A percentile compares a stretch with the other conserved stretches of the same genome.
Conservation (phyloP, 2,329 filamentous ascomycete species). For the Fusarium brachygibbosum region DNA sequence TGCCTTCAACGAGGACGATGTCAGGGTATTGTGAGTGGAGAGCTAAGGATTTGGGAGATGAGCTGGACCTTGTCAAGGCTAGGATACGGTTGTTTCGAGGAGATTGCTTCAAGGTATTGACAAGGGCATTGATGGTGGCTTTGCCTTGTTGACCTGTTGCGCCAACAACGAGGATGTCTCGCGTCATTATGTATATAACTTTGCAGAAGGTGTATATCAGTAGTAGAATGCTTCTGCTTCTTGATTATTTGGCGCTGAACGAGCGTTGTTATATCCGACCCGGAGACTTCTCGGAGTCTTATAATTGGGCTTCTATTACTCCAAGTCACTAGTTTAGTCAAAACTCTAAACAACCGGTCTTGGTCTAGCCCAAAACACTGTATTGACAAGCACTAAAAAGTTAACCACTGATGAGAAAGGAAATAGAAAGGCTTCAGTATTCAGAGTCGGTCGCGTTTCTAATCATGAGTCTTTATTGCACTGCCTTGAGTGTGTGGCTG, state of each 20-base stretch:
- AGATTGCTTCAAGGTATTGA: not conserved
- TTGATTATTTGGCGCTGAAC: not conserved
- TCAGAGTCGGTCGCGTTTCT: too few species aligned
- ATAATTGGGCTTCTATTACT: not conserved
- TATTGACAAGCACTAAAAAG: too few species aligned
- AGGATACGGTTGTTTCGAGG: not conserved
- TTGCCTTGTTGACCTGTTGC: slow-evolving; percentile 39
- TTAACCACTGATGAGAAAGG: too few species aligned
- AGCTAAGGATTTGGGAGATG: slow-evolving; percentile 2
- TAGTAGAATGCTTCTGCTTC: fast-evolving
- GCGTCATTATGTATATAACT: not conserved
- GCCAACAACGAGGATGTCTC: slow-evolving; percentile 30
- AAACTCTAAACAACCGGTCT: too few species aligned
- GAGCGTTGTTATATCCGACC: not conserved
- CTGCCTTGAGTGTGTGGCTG: not conserved
- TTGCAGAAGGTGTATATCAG: fast-evolving
- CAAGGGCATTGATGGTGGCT: slow-evolving; percentile 28
- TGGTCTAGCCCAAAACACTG: too few species aligned
- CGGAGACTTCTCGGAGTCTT: slow-evolving; percentile 1
- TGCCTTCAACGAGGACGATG: slow-evolving; percentile 29
- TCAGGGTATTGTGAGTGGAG: slow-evolving; percentile 2
- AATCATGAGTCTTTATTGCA: too few species aligned
- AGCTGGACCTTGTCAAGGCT: slow-evolving; percentile 22
- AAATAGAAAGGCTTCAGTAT: too few species aligned
- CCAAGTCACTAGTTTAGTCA: too few species aligned